Conservation (phyloP, 208 protist genomes). For the Wallacemonas sp. region DNA sequence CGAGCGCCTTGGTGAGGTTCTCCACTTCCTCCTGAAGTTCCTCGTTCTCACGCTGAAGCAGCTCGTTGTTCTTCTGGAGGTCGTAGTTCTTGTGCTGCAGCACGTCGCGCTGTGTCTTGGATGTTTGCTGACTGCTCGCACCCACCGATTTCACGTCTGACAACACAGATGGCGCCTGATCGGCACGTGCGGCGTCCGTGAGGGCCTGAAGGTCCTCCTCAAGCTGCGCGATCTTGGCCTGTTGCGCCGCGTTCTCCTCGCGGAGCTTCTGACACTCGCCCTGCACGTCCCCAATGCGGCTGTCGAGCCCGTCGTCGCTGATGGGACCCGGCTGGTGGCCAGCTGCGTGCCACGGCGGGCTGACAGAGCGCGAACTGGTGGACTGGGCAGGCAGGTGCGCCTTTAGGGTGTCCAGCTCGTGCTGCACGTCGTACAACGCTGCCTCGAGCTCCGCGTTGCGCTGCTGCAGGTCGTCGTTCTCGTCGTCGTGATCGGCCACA, state of each 20-base stretch:
- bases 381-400: not conserved
- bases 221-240: not conserved
- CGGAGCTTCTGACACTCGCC: constrained; percentile 18
- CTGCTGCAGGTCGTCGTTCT: not conserved
- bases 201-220: constrained; percentile 8
- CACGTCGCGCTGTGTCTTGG: not conserved
- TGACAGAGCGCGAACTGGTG: not conserved
- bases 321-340: not conserved
- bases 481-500: not conserved
- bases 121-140: not conserved
- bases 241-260: constrained; percentile 27
- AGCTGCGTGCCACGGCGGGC: not conserved
- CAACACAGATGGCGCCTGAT: not conserved
- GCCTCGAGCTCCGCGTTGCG: constrained; percentile 14
- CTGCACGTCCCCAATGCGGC: not conserved
- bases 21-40: constrained; percentile 10
- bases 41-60: constrained; percentile 29
- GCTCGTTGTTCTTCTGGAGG: constrained; percentile 17
- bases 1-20: not conserved
- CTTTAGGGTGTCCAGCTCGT: constrained; percentile 1
- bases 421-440: not conserved
- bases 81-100: constrained; percentile 15
- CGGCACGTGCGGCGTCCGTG: not conserved
- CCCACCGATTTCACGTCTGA: not conserved
- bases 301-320: constrained; percentile 12